Evolutionary conservation across 495 filamentous ascomycete species (phyloP).

Genomic region (Poronia punctata): DNA sequence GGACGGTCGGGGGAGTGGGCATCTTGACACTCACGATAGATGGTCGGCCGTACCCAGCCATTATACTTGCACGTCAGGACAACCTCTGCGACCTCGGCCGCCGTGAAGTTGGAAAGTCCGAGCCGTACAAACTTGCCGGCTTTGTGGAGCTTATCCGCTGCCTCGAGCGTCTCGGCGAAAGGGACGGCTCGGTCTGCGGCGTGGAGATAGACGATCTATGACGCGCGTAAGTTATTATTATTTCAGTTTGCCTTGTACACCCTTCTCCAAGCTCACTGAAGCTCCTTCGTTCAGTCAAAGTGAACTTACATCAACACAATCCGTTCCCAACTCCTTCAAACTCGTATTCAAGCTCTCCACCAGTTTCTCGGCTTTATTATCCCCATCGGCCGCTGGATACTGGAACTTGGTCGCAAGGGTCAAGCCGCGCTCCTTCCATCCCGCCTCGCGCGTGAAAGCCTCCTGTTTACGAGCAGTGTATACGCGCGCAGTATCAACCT

Average conservation of each 20-base stretch:
- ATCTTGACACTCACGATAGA: slow-evolving; percentile 51
- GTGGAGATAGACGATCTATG: slow-evolving; percentile 73
- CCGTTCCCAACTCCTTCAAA: slow-evolving; percentile 64
- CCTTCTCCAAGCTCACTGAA: too few species aligned
- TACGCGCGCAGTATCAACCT: slow-evolving; percentile 70
- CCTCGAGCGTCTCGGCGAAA: slow-evolving; percentile 72
- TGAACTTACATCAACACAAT: slow-evolving; percentile 57
- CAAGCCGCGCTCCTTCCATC: slow-evolving; percentile 77
- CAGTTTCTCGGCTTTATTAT: slow-evolving; percentile 55
- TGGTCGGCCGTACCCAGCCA: slow-evolving; percentile 63
- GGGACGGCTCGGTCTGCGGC: slow-evolving; percentile 72
- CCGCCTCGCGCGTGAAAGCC: slow-evolving; percentile 65
- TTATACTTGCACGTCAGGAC: slow-evolving; percentile 74
- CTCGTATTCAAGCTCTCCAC: slow-evolving; percentile 55
- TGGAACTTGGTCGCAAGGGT: slow-evolving; percentile 75
- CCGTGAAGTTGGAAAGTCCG: slow-evolving; percentile 77
- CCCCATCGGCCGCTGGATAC: slow-evolving; percentile 55
- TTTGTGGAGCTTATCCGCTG: slow-evolving; percentile 74
- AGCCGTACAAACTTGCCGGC: slow-evolving; percentile 80
- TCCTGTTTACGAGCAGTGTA: slow-evolving; percentile 76
- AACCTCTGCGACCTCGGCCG: slow-evolving; percentile 88
- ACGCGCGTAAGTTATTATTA: background rate
- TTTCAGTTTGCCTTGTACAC: too few species aligned
- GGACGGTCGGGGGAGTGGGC: too few species aligned
- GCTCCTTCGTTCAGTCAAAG: background rate